Base-by-base conservation (phyloP, 805 yeast species). In the Kluyveromyces wickerhamii region DNA sequence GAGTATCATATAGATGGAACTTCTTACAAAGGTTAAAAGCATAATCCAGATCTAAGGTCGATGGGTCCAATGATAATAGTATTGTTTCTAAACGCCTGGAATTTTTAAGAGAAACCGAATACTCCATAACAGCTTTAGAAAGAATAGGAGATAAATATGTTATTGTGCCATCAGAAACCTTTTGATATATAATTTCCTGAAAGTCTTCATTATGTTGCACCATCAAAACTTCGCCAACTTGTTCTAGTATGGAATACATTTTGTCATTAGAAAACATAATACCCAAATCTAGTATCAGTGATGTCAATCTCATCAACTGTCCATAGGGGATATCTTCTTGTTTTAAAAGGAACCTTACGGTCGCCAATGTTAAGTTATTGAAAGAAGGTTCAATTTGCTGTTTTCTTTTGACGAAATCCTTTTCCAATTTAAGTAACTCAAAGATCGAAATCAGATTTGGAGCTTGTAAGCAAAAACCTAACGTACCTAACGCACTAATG, bases 1-100 rank as follows among this genome's bases (percentile, higher is more conserved):
- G 60, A 23, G 84, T 71, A 35, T 84, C 94, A 22, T 65, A 62
- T 5, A 88, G 59, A 6, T 69, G 60, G 44, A 77, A 62, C 40
- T 66, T 51, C 25, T 63, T 62, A 52, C 95, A 79, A 12, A 83
- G 58, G 9, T 65, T 65, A 10, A 86, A 66, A 0, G 95, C 77
- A 15, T 78, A 60, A 56, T 89, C 95, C 23, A 89, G 71, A 50
- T 89, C 95, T 33, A 92, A 65, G 9, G 76, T 69, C 5, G 63
- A 46, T 7, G 82, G 66, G 47, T 87, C 88, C 17, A 89, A 52
- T 2, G 74, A 59, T 45, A 94, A 81, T 8, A 88, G 63, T 21
- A 84, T 51, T 38, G 79, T 78, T 29, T 85, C 87, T 13, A 89
- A 62, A 0, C 59, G 45, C 2, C 67, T 72, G 3, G 73, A 68